Base-by-base conservation (phyloP, 768 basidiomycete species). In the Kwoniella europaea region DNA sequence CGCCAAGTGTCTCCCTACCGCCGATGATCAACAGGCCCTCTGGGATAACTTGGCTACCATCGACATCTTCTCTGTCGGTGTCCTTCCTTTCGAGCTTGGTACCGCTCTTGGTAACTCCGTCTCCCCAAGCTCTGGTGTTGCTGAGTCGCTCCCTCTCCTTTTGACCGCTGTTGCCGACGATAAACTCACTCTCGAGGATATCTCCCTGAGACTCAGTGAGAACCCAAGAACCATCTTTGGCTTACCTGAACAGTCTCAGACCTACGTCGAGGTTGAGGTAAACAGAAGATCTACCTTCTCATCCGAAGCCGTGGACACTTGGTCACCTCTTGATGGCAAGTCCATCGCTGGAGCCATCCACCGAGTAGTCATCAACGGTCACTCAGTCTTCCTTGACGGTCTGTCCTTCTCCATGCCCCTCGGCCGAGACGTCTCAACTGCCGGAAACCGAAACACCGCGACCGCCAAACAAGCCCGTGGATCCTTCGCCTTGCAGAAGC, bases 141-240 rank as follows among this genome's bases (percentile, higher is more conserved):
- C 92, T 74, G 97, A 98, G 81, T 88, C 92, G 0, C 87, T 98
- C 20, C 94, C 92, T 6, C 86, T 99, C 5, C 85, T 98, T 50
- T 87, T 99, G 56, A 91, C 90, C 3, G 96, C 97, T 0, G 93
- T 97, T 18, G 85, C 87, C 3, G 88, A 91, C 10, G 91, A 91
- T 10, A 89, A 89, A 43, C 86, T 98, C 29, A 91, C 91, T 0
- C 86, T 97, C 65, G 89, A 92, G 52, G 93, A 92, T 81, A 89
- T 99, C 74, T 89, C 89, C 44, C 80, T 86, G n/a, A 89, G 94
- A 58, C 83, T 98, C 18, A 90, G 94, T 80, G 94, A 98, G 78
- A 98, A 97, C 83, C 96, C 97, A 1, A 88, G 91, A 20, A 87
- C 89, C 52, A 98, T 99, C 80, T 97, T 98, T 81, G 91, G 90